Percentiles rank a stretch among this genome's conserved stretches.
phyloP scores from a whole-genome alignment of 1,139 yeast genomes.

The Scheffersomyces cryptocercus region DNA sequence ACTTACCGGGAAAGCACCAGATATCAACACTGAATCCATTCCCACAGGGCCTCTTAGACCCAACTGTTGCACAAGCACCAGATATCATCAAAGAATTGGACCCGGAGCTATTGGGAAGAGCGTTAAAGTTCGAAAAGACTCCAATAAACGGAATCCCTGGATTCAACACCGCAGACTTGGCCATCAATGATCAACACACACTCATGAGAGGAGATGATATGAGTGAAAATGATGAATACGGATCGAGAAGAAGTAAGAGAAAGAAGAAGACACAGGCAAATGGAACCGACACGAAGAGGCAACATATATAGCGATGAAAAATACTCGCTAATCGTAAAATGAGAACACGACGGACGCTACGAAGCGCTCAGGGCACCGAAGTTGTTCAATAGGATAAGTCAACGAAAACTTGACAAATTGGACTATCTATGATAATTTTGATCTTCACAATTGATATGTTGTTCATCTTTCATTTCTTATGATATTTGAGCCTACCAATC shows the following conservation, averaged over 20 bases:
- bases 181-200: constrained; percentile 55
- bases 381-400: too few relatives aligned
- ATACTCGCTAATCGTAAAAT: too few relatives aligned
- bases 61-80: constrained; percentile 40
- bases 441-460: too few relatives aligned
- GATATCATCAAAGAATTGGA: constrained; percentile 52
- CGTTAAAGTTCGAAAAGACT: constrained; percentile 66
- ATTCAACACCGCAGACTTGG: constrained; percentile 68
- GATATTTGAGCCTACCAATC: too few relatives aligned
- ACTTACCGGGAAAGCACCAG: constrained; percentile 78
- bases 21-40: constrained; percentile 60
- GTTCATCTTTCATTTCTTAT: too few relatives aligned
- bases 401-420: too few relatives aligned
- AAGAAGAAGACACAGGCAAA: constrained; percentile 31
- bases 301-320: constrained; percentile 23
- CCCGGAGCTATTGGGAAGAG: constrained; percentile 47
- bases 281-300: constrained; percentile 39
- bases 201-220: constrained; percentile 47
- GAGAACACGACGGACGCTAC: too few relatives aligned
- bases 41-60: constrained; percentile 54
- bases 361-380: too few relatives aligned
- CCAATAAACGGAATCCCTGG: constrained; percentile 78
- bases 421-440: too few relatives aligned
- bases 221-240: constrained; percentile 38
- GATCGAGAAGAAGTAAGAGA: constrained; percentile 33